A percentile compares a stretch with the other conserved stretches of the same genome.
Conservation (phyloP, 1,139 yeast genomes). For the Geotrichum fermentans region DNA sequence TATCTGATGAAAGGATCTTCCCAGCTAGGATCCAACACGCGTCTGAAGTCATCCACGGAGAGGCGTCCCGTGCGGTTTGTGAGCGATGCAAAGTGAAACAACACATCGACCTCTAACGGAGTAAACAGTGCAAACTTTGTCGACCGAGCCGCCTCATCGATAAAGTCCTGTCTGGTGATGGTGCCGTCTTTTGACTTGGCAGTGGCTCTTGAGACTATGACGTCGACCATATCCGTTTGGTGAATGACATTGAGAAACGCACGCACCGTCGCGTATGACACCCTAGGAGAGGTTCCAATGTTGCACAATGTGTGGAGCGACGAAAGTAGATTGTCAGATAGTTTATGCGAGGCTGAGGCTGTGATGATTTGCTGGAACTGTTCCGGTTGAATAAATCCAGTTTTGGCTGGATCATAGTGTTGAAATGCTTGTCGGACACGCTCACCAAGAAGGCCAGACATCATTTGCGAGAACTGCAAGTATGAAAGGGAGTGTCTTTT, state of each 20-base stretch:
- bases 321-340: slow-evolving; percentile 39
- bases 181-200: slow-evolving; percentile 34
- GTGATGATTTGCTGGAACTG: slow-evolving; percentile 40
- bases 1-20: slow-evolving; percentile 38
- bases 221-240: slow-evolving; percentile 42
- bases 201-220: slow-evolving; percentile 36
- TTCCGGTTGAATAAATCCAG: slow-evolving; percentile 42
- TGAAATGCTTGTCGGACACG: slow-evolving; percentile 45
- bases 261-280: slow-evolving; percentile 43
- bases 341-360: slow-evolving; percentile 41
- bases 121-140: slow-evolving; percentile 42
- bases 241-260: slow-evolving; percentile 43
- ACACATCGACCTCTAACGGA: slow-evolving; percentile 43
- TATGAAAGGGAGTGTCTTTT: slow-evolving; percentile 41
- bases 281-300: slow-evolving; percentile 34
- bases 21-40: slow-evolving; percentile 45
- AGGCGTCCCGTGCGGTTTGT: slow-evolving; percentile 36
- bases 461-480: slow-evolving; percentile 44
- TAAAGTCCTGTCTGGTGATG: slow-evolving; percentile 40
- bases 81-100: slow-evolving; percentile 42
- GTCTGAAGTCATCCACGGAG: slow-evolving; percentile 39
- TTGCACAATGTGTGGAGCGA: slow-evolving; percentile 40
- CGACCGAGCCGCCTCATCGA: slow-evolving; percentile 40
- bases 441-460: slow-evolving; percentile 43
- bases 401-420: slow-evolving; percentile 35